Conservation (phyloP, 2,329 filamentous ascomycete species). For the Fusarium chlamydosporum region DNA sequence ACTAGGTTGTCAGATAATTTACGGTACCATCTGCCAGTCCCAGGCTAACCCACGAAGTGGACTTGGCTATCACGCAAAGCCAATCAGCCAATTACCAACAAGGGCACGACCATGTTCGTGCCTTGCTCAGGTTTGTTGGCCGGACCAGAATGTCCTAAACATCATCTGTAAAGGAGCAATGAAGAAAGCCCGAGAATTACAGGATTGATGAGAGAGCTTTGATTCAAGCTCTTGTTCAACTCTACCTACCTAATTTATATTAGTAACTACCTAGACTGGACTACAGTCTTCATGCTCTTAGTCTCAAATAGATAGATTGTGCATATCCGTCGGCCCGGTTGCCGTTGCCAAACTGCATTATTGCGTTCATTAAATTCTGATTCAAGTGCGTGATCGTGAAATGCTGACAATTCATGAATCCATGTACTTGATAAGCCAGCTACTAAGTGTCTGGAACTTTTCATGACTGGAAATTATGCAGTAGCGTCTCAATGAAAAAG, state of each 20-base stretch:
- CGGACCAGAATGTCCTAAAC: slow-evolving; percentile 43
- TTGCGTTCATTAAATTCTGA: neutral
- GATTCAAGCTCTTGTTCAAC: neutral
- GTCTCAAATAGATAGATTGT: slow-evolving; percentile 10
- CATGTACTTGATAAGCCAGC: no score
- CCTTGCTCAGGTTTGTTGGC: slow-evolving; percentile 41
- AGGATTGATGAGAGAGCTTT: neutral
- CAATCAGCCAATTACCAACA: slow-evolving; percentile 35
- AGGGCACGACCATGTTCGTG: slow-evolving; percentile 42
- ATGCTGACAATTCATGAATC: neutral
- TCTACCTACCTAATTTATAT: neutral
- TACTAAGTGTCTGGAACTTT: no score
- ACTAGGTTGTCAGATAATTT: slow-evolving; percentile 15
- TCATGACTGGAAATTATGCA: neutral
- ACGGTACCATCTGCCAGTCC: slow-evolving; percentile 4
- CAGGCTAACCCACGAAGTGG: slow-evolving; percentile 35
- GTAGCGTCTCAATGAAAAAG: neutral
- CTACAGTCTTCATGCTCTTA: slow-evolving; percentile 15
- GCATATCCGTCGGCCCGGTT: slow-evolving; percentile 35
- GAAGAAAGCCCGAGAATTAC: slow-evolving; percentile 18
- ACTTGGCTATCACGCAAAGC: slow-evolving; percentile 24
- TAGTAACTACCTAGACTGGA: neutral
- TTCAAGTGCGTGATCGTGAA: neutral
- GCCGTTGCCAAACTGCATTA: slow-evolving; percentile 13
- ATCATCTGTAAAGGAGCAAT: slow-evolving; percentile 9